These are phyloP conservation scores for Claviceps purpurea DNA, from an alignment of 2,329 filamentous ascomycete genomes.

Conservation along the genomic window DNA sequence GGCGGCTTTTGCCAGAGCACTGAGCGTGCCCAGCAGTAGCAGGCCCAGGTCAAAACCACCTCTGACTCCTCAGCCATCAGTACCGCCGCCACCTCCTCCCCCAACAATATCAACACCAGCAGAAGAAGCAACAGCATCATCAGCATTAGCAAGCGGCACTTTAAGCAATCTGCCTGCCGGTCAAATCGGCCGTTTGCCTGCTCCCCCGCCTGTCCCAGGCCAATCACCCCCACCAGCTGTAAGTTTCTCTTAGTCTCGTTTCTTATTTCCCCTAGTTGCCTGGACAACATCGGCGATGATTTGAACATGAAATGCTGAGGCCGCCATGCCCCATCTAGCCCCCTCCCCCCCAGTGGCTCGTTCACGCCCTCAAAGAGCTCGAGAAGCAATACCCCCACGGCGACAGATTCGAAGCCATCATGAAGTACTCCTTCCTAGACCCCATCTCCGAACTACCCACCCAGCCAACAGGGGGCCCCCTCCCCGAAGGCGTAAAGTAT, in stretches of 20 bases:
- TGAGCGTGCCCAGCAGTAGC: conserved; percentile 17
- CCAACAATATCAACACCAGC: no score
- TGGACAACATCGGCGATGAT: no score
- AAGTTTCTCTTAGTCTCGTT: conserved; percentile 24
- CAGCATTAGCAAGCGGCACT: conserved; percentile 18
- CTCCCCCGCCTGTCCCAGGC: conserved; percentile 45
- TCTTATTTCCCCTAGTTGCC: not conserved
- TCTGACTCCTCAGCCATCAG: conserved; percentile 18
- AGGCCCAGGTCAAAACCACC: conserved; percentile 22
- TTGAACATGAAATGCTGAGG: no score
- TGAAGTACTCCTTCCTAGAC: conserved; percentile 81
- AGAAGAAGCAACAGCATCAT: conserved; percentile 6
- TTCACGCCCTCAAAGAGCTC: conserved; percentile 57
- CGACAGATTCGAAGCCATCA: conserved; percentile 76
- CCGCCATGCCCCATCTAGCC: conserved; percentile 39
- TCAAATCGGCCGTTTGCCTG: conserved; percentile 55
- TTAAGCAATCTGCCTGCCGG: conserved; percentile 30
- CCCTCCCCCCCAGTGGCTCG: conserved; percentile 76
- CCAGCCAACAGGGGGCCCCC: conserved; percentile 32
- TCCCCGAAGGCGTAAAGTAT: conserved; percentile 54
- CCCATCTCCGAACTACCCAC: conserved; percentile 53
- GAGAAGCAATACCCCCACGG: conserved; percentile 54
- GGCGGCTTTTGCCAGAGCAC: conserved; percentile 17
- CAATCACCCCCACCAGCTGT: conserved; percentile 46
- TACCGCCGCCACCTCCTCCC: not conserved